phyloP scores from a whole-genome alignment of 192 early-diverging fungal species.

The Spizellomyces punctatus region DNA sequence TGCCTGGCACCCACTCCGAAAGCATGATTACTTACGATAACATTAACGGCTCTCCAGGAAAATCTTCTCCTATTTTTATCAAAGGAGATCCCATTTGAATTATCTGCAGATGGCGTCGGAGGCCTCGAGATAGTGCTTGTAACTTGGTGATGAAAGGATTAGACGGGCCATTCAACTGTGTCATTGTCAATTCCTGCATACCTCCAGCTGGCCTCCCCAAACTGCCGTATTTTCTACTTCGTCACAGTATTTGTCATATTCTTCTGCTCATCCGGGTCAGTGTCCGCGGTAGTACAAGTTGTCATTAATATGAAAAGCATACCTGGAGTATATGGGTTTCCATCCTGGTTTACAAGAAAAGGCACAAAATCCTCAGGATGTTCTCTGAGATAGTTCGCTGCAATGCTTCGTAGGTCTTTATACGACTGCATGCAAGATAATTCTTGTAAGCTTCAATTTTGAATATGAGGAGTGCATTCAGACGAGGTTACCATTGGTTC shows the following conservation, averaged over 20 bases:
- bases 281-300: too few species aligned
- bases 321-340: conserved; percentile 63
- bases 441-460: too few species aligned
- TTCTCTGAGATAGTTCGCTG: conserved; percentile 78
- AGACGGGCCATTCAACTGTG: too few species aligned
- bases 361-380: conserved; percentile 90
- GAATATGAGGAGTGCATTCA: too few species aligned
- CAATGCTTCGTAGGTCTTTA: conserved; percentile 66
- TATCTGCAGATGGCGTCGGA: conserved; percentile 80
- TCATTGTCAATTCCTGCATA: conserved; percentile 19
- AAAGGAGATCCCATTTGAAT: conserved; percentile 80
- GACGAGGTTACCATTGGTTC: conserved; percentile 31
- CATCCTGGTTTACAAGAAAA: conserved; percentile 79
- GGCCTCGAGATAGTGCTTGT: conserved; percentile 72
- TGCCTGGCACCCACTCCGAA: neutral
- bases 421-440: conserved; percentile 37
- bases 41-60: conserved; percentile 56
- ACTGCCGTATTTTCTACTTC: conserved; percentile 76
- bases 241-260: conserved; percentile 77
- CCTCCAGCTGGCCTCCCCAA: conserved; percentile 96
- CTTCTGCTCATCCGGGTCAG: conserved; percentile 36
- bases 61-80: conserved; percentile 81
- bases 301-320: too few species aligned
- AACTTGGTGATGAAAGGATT: conserved; percentile 50
- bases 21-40: conserved; percentile 66